Base-by-base conservation (phyloP, 1,284 basidiomycete genomes). In the Hemileia vastatrix region DNA sequence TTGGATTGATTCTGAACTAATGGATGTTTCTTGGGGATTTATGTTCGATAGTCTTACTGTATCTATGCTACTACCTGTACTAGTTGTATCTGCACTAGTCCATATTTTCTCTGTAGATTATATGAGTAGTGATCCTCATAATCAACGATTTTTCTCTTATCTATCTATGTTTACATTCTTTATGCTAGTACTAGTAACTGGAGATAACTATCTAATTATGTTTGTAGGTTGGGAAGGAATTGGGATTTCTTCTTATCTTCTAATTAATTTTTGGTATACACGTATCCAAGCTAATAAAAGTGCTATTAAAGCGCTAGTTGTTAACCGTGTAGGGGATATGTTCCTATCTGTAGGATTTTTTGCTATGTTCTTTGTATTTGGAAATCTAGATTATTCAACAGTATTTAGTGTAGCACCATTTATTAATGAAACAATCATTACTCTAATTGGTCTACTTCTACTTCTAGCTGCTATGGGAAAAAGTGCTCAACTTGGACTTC, bases 111-210 rank as follows among this genome's bases (percentile, higher is more conserved):
- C 75, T 55, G 68, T 76, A 27, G 73, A 71, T 65, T 76, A 76
- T 67, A 76, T 76, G 73, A 65, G 71, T 66, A 70, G 66, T 66
- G 75, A 76, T 67, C 74, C 74, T 55, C 74, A 76, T 59, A 70
- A 75, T 59, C 74, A 76, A 75, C 73, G 74, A 71, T 75, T 76
- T 68, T 76, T 75, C 66, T 67, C 70, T 54, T 76, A 74, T 64
- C 67, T 76, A 66, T 76, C 73, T 57, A 73, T 76, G 67, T n/a
- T n/a, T n/a, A n/a, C n/a, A n/a, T n/a, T n/a, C n/a, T n/a, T n/a
- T n/a, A n/a, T n/a, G n/a, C n/a, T 74, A 58, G 66, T 76, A 43
- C 64, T 76, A 64, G 73, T 76, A 62, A 68, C 75, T 65, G 74
- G 73, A 48, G 70, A 73, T 70, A 76, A 75, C 66, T 76, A 76